These are phyloP conservation scores for Umbelopsis ramanniana DNA, from an alignment of 192 early-diverging fungal genomes.

Conservation along the genomic window DNA sequence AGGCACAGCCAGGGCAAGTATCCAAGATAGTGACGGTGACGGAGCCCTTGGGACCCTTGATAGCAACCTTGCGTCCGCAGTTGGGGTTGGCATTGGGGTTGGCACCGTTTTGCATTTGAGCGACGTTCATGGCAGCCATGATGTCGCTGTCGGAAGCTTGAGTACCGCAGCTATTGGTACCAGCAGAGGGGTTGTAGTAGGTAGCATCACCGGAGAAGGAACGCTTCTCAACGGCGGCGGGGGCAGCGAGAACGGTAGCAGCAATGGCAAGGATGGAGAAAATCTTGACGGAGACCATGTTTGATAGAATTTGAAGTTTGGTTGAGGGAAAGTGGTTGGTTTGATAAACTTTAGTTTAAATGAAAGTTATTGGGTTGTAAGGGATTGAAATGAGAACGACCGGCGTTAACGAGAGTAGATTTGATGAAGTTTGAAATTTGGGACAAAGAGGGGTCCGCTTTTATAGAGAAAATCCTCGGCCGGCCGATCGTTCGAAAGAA, in stretches of 20 bases:
- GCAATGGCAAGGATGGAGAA: not conserved
- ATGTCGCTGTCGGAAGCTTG: slow-evolving; percentile 49
- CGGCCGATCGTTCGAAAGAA: slow-evolving; percentile 1
- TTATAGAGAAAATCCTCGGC: slow-evolving; percentile 8
- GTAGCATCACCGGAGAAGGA: slow-evolving; percentile 55
- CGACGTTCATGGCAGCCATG: slow-evolving; percentile 50
- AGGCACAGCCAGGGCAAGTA: slow-evolving; percentile 46
- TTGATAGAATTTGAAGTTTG: not conserved
- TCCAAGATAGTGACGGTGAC: slow-evolving; percentile 52
- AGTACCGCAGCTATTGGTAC: slow-evolving; percentile 46
- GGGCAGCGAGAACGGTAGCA: not conserved
- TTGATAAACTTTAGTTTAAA: not conserved
- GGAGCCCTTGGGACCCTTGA: slow-evolving; percentile 48
- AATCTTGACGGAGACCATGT: slow-evolving; percentile 17
- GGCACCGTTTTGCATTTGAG: slow-evolving; percentile 47
- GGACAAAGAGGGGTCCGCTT: not conserved
- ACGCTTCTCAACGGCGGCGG: slow-evolving; percentile 14
- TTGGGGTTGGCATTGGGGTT: slow-evolving; percentile 42
- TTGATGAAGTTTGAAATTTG: not conserved
- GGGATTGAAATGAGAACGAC: slow-evolving; percentile 13
- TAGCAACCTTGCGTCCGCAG: slow-evolving; percentile 49
- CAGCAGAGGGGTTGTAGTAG: slow-evolving; percentile 47
- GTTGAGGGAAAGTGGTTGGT: not conserved
- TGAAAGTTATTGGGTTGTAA: slow-evolving; percentile 6
- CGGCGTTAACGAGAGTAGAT: not conserved